Evolutionary conservation across 2,329 filamentous ascomycete species (phyloP).

Genomic region (Sclerotinia nivalis): DNA sequence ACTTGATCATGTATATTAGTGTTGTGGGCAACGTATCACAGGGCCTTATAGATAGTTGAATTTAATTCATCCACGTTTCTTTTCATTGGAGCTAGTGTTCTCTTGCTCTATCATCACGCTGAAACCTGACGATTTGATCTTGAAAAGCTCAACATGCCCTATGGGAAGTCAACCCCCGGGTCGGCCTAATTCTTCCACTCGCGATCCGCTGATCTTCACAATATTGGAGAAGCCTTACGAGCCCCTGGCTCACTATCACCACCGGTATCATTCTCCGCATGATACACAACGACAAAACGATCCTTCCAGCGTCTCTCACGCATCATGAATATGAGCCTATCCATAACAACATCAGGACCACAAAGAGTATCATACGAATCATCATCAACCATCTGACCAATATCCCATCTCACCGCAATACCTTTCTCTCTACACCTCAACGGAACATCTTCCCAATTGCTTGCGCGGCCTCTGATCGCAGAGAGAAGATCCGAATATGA

Average conservation of each 20-base stretch:
- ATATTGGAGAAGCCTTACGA: background rate
- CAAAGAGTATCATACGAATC: background rate
- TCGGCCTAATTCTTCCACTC: background rate
- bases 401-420: background rate
- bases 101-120: background rate
- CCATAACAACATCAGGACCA: background rate
- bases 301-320: background rate
- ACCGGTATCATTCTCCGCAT: background rate
- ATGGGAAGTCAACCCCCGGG: too few species aligned
- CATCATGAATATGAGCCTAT: background rate
- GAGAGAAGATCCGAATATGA: background rate
- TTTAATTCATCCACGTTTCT: constrained; percentile 2
- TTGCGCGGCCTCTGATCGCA: background rate
- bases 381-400: background rate
- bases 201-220: too few species aligned
- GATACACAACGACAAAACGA: background rate
- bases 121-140: background rate
- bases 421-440: background rate
- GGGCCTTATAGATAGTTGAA: background rate
- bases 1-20: background rate
- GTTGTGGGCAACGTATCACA: too few species aligned
- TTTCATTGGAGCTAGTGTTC: background rate
- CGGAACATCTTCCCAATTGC: background rate
- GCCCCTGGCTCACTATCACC: background rate
- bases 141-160: background rate